Percentiles rank a stretch among this genome's conserved stretches.
phyloP scores from a whole-genome alignment of 2,329 filamentous ascomycete genomes.

The Leptographium wingfieldii region DNA sequence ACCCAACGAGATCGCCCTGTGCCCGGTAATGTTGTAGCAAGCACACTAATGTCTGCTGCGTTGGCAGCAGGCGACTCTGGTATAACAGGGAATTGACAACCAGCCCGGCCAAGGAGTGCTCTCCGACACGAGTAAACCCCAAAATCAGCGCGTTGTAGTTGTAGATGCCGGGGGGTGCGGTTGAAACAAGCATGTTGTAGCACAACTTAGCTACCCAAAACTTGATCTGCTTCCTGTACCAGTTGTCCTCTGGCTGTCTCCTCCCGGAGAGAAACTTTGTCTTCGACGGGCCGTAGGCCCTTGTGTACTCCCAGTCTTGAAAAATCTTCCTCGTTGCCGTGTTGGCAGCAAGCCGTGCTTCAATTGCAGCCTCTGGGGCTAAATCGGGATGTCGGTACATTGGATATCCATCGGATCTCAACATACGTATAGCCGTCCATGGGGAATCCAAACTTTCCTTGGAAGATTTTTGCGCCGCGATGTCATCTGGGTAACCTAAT shows the following conservation, averaged over 20 bases:
- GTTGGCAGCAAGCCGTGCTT: conserved; percentile 14
- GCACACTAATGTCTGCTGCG: conserved; percentile 34
- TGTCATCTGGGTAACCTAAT: conserved; percentile 12
- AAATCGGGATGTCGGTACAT: conserved; percentile 16
- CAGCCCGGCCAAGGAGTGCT: conserved; percentile 36
- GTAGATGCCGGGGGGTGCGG: conserved; percentile 49
- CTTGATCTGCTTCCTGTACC: conserved; percentile 8
- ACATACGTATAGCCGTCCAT: conserved; percentile 18
- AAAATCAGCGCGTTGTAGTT: conserved; percentile 60
- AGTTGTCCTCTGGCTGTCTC: background rate
- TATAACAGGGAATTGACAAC: conserved; percentile 39
- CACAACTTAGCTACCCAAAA: conserved; percentile 30
- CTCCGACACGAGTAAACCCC: conserved; percentile 43
- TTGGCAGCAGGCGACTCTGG: conserved; percentile 30
- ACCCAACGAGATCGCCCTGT: conserved; percentile 26
- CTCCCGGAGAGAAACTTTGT: background rate
- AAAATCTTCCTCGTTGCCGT: conserved; percentile 16
- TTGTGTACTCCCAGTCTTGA: conserved; percentile 13
- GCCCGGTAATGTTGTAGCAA: conserved; percentile 37
- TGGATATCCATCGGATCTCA: conserved; percentile 23
- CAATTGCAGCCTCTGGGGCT: conserved; percentile 10
- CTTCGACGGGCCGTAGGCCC: background rate
- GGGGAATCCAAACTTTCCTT: conserved; percentile 20
- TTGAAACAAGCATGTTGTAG: conserved; percentile 54
- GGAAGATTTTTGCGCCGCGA: conserved; percentile 8